Conservation (phyloP, 371 early-diverging fungal genomes). For the Mucor racemosus region DNA sequence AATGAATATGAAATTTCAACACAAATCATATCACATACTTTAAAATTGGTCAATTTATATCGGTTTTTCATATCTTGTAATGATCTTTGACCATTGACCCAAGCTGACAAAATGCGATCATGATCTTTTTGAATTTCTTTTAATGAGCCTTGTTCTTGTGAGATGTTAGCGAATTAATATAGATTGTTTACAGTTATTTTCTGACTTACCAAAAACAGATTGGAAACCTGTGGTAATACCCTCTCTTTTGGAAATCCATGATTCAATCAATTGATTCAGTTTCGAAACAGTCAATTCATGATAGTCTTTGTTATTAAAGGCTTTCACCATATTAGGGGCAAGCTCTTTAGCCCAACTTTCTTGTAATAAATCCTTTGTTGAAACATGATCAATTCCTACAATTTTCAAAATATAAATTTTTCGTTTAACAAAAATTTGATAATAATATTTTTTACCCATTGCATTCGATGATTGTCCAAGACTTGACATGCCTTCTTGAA, state of each 20-base stretch:
- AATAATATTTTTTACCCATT: conserved; percentile 11
- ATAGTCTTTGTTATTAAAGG: conserved; percentile 20
- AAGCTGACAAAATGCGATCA: conserved; percentile 10
- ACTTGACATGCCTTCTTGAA: conserved; percentile 24
- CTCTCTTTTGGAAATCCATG: conserved; percentile 28
- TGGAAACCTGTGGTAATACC: conserved; percentile 17
- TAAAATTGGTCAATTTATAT: conserved; percentile 21
- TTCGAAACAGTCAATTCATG: conserved; percentile 20
- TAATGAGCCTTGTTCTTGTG: conserved; percentile 18
- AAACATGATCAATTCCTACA: background rate
- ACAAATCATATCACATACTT: conserved; percentile 5
- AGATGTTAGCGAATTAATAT: background rate
- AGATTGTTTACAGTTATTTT: background rate
- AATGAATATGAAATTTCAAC: background rate
- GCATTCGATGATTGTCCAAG: conserved; percentile 15
- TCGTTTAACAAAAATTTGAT: background rate
- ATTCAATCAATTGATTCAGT: conserved; percentile 24
- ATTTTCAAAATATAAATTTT: background rate
- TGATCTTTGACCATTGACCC: conserved; percentile 19
- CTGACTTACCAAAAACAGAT: conserved; percentile 26
- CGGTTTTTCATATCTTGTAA: conserved; percentile 20
- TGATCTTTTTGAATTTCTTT: conserved; percentile 22
- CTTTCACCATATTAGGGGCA: conserved; percentile 14
- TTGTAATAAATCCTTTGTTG: conserved; percentile 13
- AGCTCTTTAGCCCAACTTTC: conserved; percentile 24